Percentiles rank a stretch among this genome's conserved stretches.
Conservation (phyloP, 768 basidiomycete species). For the Inosperma sp. region DNA sequence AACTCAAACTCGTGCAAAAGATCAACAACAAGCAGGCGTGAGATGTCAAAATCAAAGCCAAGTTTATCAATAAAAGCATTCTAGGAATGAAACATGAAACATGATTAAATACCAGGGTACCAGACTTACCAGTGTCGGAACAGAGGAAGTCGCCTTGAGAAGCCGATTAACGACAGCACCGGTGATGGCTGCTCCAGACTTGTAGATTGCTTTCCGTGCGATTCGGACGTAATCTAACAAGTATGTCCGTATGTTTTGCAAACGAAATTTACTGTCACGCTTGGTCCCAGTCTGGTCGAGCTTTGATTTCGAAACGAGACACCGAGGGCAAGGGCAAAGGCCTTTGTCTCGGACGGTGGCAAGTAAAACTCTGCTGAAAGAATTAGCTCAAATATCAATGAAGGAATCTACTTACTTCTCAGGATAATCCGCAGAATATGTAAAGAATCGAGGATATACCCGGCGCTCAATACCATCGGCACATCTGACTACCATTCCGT, state of each 20-base stretch:
- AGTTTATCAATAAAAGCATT: conserved; percentile 14
- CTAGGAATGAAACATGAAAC: conserved; percentile 23
- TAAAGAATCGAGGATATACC: too few species aligned
- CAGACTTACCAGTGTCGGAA: conserved; percentile 20
- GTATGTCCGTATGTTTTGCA: conserved; percentile 8
- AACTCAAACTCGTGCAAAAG: too few species aligned
- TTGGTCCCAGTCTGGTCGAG: conserved; percentile 26
- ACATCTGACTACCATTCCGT: conserved; percentile 28
- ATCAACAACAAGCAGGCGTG: too few species aligned
- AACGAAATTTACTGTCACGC: conserved; percentile 14
- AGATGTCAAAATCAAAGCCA: conserved; percentile 21
- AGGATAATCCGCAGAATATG: too few species aligned
- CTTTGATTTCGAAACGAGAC: conserved; percentile 21
- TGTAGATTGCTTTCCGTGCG: conserved; percentile 7
- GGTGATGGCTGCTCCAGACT: background rate
- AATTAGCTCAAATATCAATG: conserved; percentile 24
- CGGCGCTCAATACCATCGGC: conserved; percentile 28
- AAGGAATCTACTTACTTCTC: too few species aligned
- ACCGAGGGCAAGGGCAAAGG: conserved; percentile 31
- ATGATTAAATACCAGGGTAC: too few species aligned
- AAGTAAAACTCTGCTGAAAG: conserved; percentile 1
- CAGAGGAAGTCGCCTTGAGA: conserved; percentile 13
- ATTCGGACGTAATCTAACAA: background rate
- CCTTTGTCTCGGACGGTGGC: conserved; percentile 29
- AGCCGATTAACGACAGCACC: conserved; percentile 11